Evolutionary conservation across 805 yeast species (phyloP).

Genomic region (Yarrowia sp.): DNA sequence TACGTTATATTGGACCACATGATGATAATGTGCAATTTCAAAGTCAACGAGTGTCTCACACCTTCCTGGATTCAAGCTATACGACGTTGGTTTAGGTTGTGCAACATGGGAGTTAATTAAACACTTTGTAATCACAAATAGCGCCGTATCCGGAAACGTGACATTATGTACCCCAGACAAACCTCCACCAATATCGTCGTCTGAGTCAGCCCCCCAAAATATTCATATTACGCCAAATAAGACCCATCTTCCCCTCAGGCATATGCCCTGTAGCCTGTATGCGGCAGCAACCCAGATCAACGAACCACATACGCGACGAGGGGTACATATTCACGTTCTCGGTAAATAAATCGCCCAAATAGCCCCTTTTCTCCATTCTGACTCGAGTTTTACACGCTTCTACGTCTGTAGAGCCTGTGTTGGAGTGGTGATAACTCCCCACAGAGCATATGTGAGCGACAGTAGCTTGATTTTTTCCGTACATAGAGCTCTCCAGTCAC

Average conservation of each 20-base stretch:
- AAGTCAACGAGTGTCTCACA: too few species aligned
- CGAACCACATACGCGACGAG: background rate
- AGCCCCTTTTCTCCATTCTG: too few species aligned
- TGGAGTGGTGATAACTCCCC: too few species aligned
- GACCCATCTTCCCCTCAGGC: too few species aligned
- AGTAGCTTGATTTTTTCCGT: too few species aligned
- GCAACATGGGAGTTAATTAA: background rate
- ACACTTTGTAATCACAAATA: background rate
- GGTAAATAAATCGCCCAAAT: background rate
- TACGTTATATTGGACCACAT: too few species aligned
- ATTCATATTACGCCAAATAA: background rate
- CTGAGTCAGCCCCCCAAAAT: background rate
- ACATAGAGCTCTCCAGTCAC: background rate
- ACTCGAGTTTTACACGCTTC: too few species aligned
- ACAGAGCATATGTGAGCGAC: too few species aligned
- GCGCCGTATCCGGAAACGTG: background rate
- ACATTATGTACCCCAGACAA: background rate
- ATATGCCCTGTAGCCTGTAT: background rate
- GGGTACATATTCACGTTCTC: background rate
- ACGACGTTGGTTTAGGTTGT: background rate
- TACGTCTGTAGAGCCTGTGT: too few species aligned
- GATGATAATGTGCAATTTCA: too few species aligned
- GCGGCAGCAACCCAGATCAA: background rate
- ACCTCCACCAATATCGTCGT: background rate
- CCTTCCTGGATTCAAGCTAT: background rate